These are phyloP conservation scores for Geranium rotundifolium DNA, from an alignment of 345 rosid species.

Conservation along the genomic window DNA sequence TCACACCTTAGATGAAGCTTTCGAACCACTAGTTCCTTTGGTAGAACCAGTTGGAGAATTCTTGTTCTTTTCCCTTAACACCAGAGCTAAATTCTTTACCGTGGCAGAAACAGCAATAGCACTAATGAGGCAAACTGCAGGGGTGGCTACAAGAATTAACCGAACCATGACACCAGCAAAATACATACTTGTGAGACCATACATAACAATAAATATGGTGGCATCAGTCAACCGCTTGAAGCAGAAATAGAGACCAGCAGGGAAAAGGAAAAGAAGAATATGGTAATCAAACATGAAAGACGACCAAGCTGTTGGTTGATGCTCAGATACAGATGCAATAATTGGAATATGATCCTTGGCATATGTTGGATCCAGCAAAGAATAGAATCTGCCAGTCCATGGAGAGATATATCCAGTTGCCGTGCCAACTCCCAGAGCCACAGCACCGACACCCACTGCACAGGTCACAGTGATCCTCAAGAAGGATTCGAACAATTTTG, in stretches of 20 bases:
- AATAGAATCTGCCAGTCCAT: conserved; percentile 97
- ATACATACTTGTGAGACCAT: conserved; percentile 98
- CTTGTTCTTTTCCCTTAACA: conserved; percentile 67
- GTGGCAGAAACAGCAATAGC: conserved; percentile 97
- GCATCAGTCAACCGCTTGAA: conserved; percentile 94
- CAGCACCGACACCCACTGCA: conserved; percentile 52
- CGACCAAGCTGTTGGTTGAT: conserved; percentile 99
- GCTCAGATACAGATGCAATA: conserved; percentile 99
- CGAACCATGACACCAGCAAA: conserved; percentile 99
- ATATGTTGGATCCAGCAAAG: conserved; percentile 91
- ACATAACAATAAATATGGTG: conserved; percentile 94
- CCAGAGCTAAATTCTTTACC: conserved; percentile 59
- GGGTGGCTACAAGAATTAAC: conserved; percentile 92
- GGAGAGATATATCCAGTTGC: conserved; percentile 99
- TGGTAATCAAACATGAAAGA: conserved; percentile 99
- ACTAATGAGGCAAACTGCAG: conserved; percentile 91
- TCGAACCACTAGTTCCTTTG: conserved; percentile 57
- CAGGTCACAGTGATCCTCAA: conserved; percentile 73
- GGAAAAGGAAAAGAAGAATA: conserved; percentile 93
- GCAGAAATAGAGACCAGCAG: conserved; percentile 98
- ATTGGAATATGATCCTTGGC: conserved; percentile 98
- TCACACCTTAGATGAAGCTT: conserved; percentile 80
- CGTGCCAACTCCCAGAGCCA: conserved; percentile 81
- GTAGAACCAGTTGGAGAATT: conserved; percentile 44
- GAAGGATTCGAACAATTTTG: conserved; percentile 78